Base-by-base conservation (phyloP, 306 rosid genomes). In the Rubus idaeus region DNA sequence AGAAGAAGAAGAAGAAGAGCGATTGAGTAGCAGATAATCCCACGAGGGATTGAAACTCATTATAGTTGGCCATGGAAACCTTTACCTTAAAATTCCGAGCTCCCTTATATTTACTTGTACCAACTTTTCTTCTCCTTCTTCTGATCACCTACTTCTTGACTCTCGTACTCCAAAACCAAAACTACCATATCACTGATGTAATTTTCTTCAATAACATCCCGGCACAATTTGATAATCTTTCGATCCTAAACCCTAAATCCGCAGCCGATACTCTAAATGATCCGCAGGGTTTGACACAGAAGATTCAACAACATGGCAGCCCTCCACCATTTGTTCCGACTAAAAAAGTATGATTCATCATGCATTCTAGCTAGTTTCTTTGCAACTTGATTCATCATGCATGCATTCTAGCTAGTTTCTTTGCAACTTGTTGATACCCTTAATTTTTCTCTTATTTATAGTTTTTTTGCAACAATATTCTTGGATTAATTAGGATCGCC, bases 81-180 rank as follows among this genome's bases (percentile, higher is more conserved):
- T 17, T 40, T 11, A 16, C 44, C 49, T 18, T 26, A 14, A 62
- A 62, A 62, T 62, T 10, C 50, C 47, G 49, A 40, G 50, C 70
- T 65, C 70, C 49, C 26, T 65, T 30, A 4, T 65, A 65, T 65
- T 3, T 18, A 40, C 49, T 65, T 40, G 14, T 40, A 39, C 49
- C 70, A 37, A 65, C 70, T 9, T 4, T 40, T 65, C 26, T 65
- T 65, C 8, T 64, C 2, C 2, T 41, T 60, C 40, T 60, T 18
- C 13, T 65, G 44, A 35, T 35, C n/a, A 35, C 70, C 11, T 65
- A 40, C 49, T 62, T 62, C 49, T 62, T 62, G 68, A 62, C 68
- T 62, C n/a, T 62, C 20, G 10, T 62, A 13, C 20, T 26, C 20
- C 44, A 35, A 14, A 62, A 62, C 44, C 68, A 35, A 17, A 62